Conservation (phyloP, 345 rosid genomes). For the Turritis glabra region DNA sequence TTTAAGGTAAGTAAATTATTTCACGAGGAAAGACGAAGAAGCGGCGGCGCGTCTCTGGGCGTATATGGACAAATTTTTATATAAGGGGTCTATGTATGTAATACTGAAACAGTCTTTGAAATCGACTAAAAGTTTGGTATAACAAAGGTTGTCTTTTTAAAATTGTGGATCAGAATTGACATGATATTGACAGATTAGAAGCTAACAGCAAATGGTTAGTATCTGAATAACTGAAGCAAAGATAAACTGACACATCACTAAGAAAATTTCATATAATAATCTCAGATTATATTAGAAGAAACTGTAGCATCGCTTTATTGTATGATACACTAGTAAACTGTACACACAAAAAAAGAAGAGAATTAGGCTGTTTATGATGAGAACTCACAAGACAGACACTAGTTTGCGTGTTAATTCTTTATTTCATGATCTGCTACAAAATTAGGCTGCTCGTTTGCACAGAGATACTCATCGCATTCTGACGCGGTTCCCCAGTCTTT, state of each 20-base stretch:
- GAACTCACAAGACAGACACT: conserved; percentile 21
- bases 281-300: not conserved
- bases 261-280: not conserved
- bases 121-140: not conserved
- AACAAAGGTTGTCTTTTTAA: not conserved
- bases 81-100: not conserved
- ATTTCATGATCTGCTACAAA: conserved; percentile 68
- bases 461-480: conserved; percentile 85
- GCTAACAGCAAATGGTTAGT: not conserved
- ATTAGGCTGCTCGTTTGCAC: conserved; percentile 82
- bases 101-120: not conserved
- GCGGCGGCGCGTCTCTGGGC: conserved; percentile 40
- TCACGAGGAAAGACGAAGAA: conserved; percentile 31
- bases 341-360: conserved; percentile 4
- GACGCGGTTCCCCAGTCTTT: conserved; percentile 87
- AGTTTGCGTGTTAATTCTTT: conserved; percentile 12
- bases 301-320: conserved; percentile 24
- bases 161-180: conserved; percentile 7
- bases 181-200: not conserved
- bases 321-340: conserved; percentile 28
- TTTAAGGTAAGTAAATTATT: conserved; percentile 5
- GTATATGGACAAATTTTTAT: conserved; percentile 1
- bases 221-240: not conserved
- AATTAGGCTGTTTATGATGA: conserved; percentile 18
- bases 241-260: conserved; percentile 17